Base-by-base conservation (phyloP, 1,284 basidiomycete species). In the Malassezia psittaci region DNA sequence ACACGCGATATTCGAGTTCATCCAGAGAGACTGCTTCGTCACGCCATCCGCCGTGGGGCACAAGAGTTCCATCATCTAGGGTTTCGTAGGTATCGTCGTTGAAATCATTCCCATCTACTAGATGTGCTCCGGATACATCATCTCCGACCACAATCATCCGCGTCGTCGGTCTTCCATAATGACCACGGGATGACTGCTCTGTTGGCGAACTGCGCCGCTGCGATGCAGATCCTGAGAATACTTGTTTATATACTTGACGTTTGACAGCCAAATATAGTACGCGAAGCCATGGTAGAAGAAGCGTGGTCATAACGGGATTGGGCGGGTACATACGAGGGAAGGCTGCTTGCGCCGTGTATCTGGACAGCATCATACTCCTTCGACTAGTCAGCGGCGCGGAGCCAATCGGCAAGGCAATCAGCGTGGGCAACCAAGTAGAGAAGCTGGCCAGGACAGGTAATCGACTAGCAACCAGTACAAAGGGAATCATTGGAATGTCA, bases 401-500 rank as follows among this genome's bases (percentile, higher is more conserved):
- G 13, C 58, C 59, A 42, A 67, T 45, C 12, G 63, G 67, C 12
- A 66, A 55, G 12, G 62, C 63, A 1, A 68, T 59, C 33, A 69
- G 34, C 4, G 67, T 65, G 1, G 68, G 68, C 1, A 67, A 49
- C 67, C 68, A 71, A 0, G 62, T 66, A 45, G 65, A 57, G 41
- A 66, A 57, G 19, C 57, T 60, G 21, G 67, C 66, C n/a, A 71
- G 59, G 39, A 69, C 40, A 18, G 62, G 62, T 35, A 71, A 51
- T 40, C 62, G 53, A 16, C 63, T 59, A 8, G 64, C 62, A 13
- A 71, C 57, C 5, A 73, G 60, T n/a, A 63, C 63, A 21, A 73
- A 64, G 1, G 70, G 70, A 21, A 73, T 67, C 41, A 72, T 46
- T 19, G 70, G 70, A 19, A 73, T 65, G 34, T 73, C 67, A 44